Evolutionary conservation across 805 yeast species (phyloP).

Genomic region (Lipomyces anomalus): DNA sequence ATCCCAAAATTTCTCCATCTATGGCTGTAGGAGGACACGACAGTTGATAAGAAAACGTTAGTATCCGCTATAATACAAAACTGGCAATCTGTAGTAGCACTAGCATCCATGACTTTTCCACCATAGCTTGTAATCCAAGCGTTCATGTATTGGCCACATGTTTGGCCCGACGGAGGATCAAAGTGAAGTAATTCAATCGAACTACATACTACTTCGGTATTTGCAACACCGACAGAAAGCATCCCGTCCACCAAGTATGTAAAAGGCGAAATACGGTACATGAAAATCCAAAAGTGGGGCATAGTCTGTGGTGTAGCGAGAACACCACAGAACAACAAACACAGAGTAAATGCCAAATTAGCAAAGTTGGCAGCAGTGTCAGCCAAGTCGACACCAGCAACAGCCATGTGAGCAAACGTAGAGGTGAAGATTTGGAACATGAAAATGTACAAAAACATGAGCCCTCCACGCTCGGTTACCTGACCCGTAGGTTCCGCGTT

Average conservation of each 20-base stretch:
- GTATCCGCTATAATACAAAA: constrained; percentile 19
- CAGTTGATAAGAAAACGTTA: constrained; percentile 30
- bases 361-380: constrained; percentile 57
- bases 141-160: constrained; percentile 54
- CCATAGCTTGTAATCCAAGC: constrained; percentile 38
- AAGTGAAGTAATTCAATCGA: constrained; percentile 44
- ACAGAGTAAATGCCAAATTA: constrained; percentile 34
- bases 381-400: constrained; percentile 29
- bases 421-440: constrained; percentile 49
- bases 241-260: constrained; percentile 62
- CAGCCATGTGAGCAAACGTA: constrained; percentile 48
- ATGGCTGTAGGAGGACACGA: constrained; percentile 38
- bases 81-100: constrained; percentile 35
- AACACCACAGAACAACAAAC: constrained; percentile 55
- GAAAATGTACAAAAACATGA: constrained; percentile 46
- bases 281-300: constrained; percentile 82
- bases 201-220: constrained; percentile 46
- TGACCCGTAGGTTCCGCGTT: constrained; percentile 35
- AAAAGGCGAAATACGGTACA: constrained; percentile 66
- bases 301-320: constrained; percentile 48
- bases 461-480: constrained; percentile 49
- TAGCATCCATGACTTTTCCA: constrained; percentile 57
- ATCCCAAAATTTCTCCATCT: constrained; percentile 68
- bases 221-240: constrained; percentile 45
- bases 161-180: constrained; percentile 52